These are phyloP conservation scores for Pterulicium gracile DNA, from an alignment of 1,284 basidiomycete species.

Conservation along the genomic window DNA sequence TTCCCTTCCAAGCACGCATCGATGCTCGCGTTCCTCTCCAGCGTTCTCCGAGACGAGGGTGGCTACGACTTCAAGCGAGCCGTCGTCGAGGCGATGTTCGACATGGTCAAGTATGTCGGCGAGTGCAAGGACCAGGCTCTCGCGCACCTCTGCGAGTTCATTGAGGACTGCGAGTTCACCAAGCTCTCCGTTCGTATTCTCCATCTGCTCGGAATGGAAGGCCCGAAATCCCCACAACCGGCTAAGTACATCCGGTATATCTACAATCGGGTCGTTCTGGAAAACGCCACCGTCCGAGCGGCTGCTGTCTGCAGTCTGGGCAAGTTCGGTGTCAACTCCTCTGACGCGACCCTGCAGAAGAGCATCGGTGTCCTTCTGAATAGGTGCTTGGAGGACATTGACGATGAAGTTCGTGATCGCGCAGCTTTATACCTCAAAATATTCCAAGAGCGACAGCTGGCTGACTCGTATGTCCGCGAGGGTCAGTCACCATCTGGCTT, in stretches of 20 bases:
- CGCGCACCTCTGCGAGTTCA: conserved; percentile 99
- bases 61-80: conserved; percentile 99
- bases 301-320: conserved; percentile 92
- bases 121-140: conserved; percentile 96
- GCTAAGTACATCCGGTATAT: conserved; percentile 99
- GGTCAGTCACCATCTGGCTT: conserved; percentile 39
- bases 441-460: conserved; percentile 72
- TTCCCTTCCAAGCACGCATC: conserved; percentile 95
- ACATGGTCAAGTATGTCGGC: conserved; percentile 97
- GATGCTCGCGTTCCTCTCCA: conserved; percentile 92
- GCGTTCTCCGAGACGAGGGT: conserved; percentile 92
- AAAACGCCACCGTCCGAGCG: conserved; percentile 96
- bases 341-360: conserved; percentile 70
- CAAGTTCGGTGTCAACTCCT: conserved; percentile 90
- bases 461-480: conserved; percentile 84
- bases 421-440: conserved; percentile 90
- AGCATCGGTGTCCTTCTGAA: conserved; percentile 83
- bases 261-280: conserved; percentile 98
- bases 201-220: conserved; percentile 91
- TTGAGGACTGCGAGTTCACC: conserved; percentile 99
- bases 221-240: conserved; percentile 90
- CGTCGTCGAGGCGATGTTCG: conserved; percentile 98
- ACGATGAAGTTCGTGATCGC: conserved; percentile 97
- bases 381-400: conserved; percentile 96
- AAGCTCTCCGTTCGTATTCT: conserved; percentile 97